phyloP scores from a whole-genome alignment of 2,329 filamentous ascomycete species.

The Aureobasidium vineae region DNA sequence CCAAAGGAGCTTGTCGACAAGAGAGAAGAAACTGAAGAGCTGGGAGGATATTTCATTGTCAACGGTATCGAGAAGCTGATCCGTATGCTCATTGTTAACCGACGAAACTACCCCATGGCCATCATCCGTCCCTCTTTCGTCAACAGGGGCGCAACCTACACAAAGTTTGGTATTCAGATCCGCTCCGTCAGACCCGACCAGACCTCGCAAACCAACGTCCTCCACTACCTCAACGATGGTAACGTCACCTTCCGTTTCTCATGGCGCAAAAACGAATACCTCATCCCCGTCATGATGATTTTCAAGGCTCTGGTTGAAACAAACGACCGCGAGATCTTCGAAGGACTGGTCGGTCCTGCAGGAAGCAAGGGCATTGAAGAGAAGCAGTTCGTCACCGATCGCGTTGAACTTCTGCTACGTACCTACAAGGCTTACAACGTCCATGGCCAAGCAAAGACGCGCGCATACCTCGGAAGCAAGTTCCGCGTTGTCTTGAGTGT shows the following conservation, averaged over 20 bases:
- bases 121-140: conserved; percentile 88
- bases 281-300: conserved; percentile 96
- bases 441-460: conserved; percentile 76
- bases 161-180: conserved; percentile 84
- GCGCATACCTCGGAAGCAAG: conserved; percentile 84
- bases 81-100: conserved; percentile 83
- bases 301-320: conserved; percentile 93
- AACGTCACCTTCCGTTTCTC: conserved; percentile 98
- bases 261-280: conserved; percentile 94
- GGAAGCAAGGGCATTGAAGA: conserved; percentile 76
- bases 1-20: conserved; percentile 77
- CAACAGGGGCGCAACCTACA: conserved; percentile 83
- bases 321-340: conserved; percentile 94
- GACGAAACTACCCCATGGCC: conserved; percentile 92
- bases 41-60: conserved; percentile 95
- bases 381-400: conserved; percentile 86
- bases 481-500: conserved; percentile 87
- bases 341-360: conserved; percentile 78
- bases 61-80: conserved; percentile 98
- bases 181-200: conserved; percentile 95
- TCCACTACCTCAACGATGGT: conserved; percentile 93
- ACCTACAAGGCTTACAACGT: conserved; percentile 91
- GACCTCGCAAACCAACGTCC: conserved; percentile 93
- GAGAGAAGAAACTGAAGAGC: conserved; percentile 94
- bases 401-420: conserved; percentile 84